A percentile compares a stretch with the other conserved stretches of the same genome.
phyloP scores from a whole-genome alignment of 179 eudicot species.

The Amaranthus tricolor region DNA sequence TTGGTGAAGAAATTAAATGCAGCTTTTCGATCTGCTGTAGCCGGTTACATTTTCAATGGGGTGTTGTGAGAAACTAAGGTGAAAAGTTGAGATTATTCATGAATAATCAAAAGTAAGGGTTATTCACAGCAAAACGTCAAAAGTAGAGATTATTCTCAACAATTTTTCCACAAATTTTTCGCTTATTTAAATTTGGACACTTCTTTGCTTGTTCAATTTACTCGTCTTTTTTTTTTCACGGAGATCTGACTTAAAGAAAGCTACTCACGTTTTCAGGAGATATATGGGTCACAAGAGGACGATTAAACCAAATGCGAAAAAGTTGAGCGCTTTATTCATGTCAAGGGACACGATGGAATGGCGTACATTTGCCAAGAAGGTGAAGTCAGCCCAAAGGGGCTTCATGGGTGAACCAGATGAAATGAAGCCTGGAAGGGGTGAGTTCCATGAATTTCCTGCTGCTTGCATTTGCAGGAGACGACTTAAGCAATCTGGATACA shows the following conservation, averaged over 20 bases:
- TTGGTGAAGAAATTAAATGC: too few species aligned
- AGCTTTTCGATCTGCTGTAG: too few species aligned
- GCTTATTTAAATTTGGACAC: not conserved
- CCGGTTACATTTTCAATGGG: too few species aligned
- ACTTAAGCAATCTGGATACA: constrained; percentile 24
- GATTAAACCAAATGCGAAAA: constrained; percentile 89
- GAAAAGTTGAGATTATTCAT: too few species aligned
- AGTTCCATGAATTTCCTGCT: constrained; percentile 83
- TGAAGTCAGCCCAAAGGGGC: constrained; percentile 87
- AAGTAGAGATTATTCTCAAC: too few species aligned
- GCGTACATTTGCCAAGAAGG: constrained; percentile 77
- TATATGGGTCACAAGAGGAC: constrained; percentile 97
- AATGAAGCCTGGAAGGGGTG: constrained; percentile 71
- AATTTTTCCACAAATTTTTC: too few species aligned
- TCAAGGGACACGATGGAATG: constrained; percentile 68
- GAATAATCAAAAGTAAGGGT: too few species aligned
- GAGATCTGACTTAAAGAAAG: constrained; percentile 3
- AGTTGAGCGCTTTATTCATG: constrained; percentile 80
- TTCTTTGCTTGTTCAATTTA: constrained; percentile 10
- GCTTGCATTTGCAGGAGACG: constrained; percentile 83
- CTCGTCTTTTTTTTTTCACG: constrained; percentile 1
- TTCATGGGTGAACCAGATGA: constrained; percentile 99
- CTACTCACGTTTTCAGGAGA: constrained; percentile 49
- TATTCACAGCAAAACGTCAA: too few species aligned
- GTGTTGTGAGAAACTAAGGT: too few species aligned